phyloP scores from a whole-genome alignment of 345 rosid species.

The Hirschfeldia incana region DNA sequence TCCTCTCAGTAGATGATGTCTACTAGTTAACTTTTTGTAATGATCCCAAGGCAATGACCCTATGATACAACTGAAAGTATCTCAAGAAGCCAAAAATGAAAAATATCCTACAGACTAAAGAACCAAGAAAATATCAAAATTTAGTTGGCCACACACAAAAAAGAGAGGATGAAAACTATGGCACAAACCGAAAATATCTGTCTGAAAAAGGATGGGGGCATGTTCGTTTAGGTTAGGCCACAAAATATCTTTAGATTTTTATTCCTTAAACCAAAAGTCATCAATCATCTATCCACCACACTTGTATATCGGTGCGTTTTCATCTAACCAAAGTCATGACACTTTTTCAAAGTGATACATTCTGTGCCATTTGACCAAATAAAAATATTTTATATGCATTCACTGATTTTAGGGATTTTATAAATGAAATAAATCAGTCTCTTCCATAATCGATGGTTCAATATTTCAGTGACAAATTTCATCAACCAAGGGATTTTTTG shows the following conservation, averaged over 20 bases:
- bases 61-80: slow-evolving; percentile 16
- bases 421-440: too few species aligned
- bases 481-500: not conserved
- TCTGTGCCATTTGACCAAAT: not conserved
- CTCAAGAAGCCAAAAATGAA: slow-evolving; percentile 10
- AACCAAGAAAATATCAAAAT: slow-evolving; percentile 9
- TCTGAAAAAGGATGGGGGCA: slow-evolving; percentile 6
- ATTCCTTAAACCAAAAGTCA: slow-evolving; percentile 27
- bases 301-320: not conserved
- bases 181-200: slow-evolving; percentile 23
- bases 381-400: too few species aligned
- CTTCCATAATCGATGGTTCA: too few species aligned
- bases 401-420: too few species aligned
- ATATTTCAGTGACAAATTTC: not conserved
- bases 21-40: not conserved
- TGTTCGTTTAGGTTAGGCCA: slow-evolving; percentile 22
- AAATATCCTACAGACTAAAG: slow-evolving; percentile 21
- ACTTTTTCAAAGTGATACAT: not conserved
- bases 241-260: slow-evolving; percentile 34
- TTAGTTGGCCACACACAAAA: slow-evolving; percentile 29
- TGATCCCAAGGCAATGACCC: slow-evolving; percentile 5
- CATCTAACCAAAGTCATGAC: not conserved
- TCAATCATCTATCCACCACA: not conserved
- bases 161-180: slow-evolving; percentile 17
- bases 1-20: not conserved